Conservation (phyloP, 306 rosid species). For the Pyrus pyrifolia region DNA sequence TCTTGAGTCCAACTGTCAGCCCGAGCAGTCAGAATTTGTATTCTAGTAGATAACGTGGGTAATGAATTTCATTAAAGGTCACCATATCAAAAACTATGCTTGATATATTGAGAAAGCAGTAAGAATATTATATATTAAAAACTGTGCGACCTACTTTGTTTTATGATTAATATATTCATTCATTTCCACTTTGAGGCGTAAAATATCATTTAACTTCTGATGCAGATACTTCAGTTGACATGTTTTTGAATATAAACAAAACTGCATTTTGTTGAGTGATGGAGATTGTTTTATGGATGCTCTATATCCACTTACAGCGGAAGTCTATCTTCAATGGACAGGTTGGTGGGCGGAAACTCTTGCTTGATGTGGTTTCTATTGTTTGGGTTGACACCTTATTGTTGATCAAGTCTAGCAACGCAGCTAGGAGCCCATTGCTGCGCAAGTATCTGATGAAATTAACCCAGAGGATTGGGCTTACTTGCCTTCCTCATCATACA, state of each 20-base stretch:
- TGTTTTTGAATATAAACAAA: not conserved
- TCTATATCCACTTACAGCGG: not conserved
- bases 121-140: not conserved
- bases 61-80: no score
- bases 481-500: constrained; percentile 67
- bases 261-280: not conserved
- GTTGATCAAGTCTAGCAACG: constrained; percentile 68
- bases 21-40: no score
- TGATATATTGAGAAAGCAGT: not conserved
- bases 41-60: not conserved
- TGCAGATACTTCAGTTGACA: not conserved
- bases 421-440: constrained; percentile 68
- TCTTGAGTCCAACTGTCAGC: not conserved
- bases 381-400: constrained; percentile 72
- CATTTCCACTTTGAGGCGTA: not conserved
- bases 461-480: constrained; percentile 80
- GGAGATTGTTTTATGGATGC: not conserved
- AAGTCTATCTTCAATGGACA: constrained; percentile 34
- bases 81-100: not conserved
- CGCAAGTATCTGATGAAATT: constrained; percentile 86
- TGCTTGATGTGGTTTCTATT: constrained; percentile 55
- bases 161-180: not conserved
- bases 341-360: constrained; percentile 80
- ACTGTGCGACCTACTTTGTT: not conserved
- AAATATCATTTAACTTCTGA: not conserved